These are phyloP conservation scores for Fusarium praegraminearum DNA, from an alignment of 2,329 filamentous ascomycete species.

Conservation along the genomic window DNA sequence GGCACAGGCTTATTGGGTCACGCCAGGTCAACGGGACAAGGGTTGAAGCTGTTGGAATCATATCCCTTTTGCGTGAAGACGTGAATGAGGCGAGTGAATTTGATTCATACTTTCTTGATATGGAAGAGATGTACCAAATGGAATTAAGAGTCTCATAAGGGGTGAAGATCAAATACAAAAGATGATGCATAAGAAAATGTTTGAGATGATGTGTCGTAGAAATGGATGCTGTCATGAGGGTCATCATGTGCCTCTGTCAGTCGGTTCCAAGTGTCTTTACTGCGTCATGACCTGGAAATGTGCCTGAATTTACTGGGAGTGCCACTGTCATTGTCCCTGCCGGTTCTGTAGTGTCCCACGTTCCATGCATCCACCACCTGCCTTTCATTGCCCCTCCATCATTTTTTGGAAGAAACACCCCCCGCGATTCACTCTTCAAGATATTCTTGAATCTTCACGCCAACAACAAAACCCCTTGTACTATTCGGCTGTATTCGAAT, in stretches of 20 bases:
- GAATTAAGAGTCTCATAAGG: neutral
- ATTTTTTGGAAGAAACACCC: slow-evolving; percentile 7
- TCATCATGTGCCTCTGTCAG: slow-evolving; percentile 38
- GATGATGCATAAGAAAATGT: slow-evolving; percentile 3
- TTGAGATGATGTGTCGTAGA: slow-evolving; percentile 8
- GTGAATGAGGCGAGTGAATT: slow-evolving; percentile 29
- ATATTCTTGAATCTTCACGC: slow-evolving; percentile 13
- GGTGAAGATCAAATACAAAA: slow-evolving; percentile 6
- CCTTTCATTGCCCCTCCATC: slow-evolving; percentile 32
- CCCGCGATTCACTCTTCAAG: slow-evolving; percentile 12
- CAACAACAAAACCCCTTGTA: neutral
- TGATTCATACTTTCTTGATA: slow-evolving; percentile 9
- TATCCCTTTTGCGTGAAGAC: slow-evolving; percentile 26
- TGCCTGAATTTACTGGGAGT: slow-evolving; percentile 17
- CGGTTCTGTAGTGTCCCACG: slow-evolving; percentile 16
- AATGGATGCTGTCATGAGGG: slow-evolving; percentile 33
- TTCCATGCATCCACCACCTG: slow-evolving; percentile 12
- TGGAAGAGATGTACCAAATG: neutral
- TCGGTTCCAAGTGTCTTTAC: slow-evolving; percentile 13
- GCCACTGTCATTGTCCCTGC: neutral
- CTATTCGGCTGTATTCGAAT: neutral
- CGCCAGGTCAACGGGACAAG: slow-evolving; percentile 27
- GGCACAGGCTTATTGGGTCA: slow-evolving; percentile 49
- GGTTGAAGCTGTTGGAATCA: slow-evolving; percentile 29
- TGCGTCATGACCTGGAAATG: slow-evolving; percentile 39